A percentile compares a stretch with the other conserved stretches of the same genome.
Evolutionary conservation across 768 basidiomycete species (phyloP).

Genomic region (Pleurotus sapidus): DNA sequence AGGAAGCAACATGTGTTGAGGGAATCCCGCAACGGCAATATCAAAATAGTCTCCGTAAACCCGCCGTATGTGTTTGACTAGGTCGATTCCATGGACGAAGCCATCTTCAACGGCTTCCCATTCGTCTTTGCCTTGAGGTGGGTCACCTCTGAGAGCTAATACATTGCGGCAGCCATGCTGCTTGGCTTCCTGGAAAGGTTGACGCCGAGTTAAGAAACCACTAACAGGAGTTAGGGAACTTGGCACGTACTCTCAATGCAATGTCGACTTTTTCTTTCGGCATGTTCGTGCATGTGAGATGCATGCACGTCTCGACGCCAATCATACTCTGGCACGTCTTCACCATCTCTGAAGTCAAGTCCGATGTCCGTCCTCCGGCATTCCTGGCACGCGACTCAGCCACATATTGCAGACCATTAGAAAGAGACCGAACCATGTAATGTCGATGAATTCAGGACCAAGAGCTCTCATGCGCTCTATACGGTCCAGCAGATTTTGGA

Average conservation of each 20-base stretch:
- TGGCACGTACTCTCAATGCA: conserved; percentile 69
- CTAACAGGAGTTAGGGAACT: not conserved
- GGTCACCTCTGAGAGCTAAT: conserved; percentile 91
- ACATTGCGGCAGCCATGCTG: conserved; percentile 87
- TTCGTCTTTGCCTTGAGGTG: conserved; percentile 81
- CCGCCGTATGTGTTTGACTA: conserved; percentile 82
- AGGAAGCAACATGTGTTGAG: conserved; percentile 74
- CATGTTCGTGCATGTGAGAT: conserved; percentile 99
- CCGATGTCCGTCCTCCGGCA: conserved; percentile 93
- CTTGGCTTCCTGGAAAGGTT: conserved; percentile 75
- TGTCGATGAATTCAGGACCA: conserved; percentile 97
- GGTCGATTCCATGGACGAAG: conserved; percentile 88
- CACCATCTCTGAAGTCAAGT: conserved; percentile 90
- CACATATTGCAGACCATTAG: not conserved
- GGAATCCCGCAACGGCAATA: conserved; percentile 92
- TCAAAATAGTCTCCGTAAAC: conserved; percentile 92
- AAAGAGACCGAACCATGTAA: conserved; percentile 70
- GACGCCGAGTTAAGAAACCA: conserved; percentile 4
- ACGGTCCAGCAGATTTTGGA: conserved; percentile 96
- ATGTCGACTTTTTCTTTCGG: conserved; percentile 93
- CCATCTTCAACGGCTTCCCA: conserved; percentile 94
- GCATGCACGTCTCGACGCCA: conserved; percentile 98
- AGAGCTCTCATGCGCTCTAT: conserved; percentile 96
- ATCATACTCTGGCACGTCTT: conserved; percentile 92
- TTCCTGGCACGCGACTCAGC: conserved; percentile 56